Base-by-base conservation (phyloP, 176 grass and related monocot genomes). In the Chloris gayana region DNA sequence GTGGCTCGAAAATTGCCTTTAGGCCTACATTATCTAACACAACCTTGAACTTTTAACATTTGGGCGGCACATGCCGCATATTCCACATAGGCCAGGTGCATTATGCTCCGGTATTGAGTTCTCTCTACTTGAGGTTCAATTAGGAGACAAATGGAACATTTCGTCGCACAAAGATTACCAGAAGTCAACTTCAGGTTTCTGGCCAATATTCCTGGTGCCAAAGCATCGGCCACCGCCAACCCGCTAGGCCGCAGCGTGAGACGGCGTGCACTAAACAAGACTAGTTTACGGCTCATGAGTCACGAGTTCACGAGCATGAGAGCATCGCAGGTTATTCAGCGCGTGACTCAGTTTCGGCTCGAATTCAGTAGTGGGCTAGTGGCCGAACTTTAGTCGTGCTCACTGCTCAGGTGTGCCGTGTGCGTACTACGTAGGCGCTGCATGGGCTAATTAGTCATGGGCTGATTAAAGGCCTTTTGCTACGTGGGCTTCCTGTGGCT, bases 1-100 rank as follows among this genome's bases (percentile, higher is more conserved):
- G 6, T 22, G 18, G 51, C 6, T 22, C 6, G 6, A 54, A 54
- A 53, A 22, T 17, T 22, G 19, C 51, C 51, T 54, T 54, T 54
- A 54, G 1, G 51, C 19, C 4, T 54, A 15, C 6, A 22, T 22
- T 50, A 54, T 1, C 3, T 54, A 54, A 22, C n/a, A 54, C 51
- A 54, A 54, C 51, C 19, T n/a, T 56, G 66, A 25, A 38, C 35
- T 70, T 70, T 72, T 3, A 72, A 72, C 25, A 49, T 72, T 72
- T 50, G 69, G 26, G 26, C 38, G 38, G n/a, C 67, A 26, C 67
- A 15, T 8, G 12, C 37, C 15, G 69, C 44, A 72, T 32, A 32
- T 47, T 72, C 69, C 29, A 47, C 69, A 5, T 30, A 30, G 44
- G 44, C 27, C 29, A 72, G 44, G 26, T 31, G 4, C 69, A 50